phyloP scores from a whole-genome alignment of 768 basidiomycete species.

The Mycena latifolia region DNA sequence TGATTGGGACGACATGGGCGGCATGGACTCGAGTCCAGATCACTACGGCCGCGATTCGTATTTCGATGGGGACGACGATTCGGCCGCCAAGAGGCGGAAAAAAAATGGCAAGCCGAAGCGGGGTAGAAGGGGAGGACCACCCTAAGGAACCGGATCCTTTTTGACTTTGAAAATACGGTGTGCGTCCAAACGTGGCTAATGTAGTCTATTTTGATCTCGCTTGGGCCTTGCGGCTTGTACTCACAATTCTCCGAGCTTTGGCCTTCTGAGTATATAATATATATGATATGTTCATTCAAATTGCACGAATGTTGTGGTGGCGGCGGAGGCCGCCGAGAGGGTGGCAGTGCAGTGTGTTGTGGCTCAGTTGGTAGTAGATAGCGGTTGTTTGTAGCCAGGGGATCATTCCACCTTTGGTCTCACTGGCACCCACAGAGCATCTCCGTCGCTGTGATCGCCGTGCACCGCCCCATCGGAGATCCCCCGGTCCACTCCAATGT shows the following conservation, averaged over 20 bases:
- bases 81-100: slow-evolving; percentile 20
- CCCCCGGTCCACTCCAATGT: too few species aligned
- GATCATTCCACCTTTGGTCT: too few species aligned
- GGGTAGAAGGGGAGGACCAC: slow-evolving; percentile 17
- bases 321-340: too few species aligned
- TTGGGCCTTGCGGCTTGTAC: slow-evolving; percentile 11
- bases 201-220: slow-evolving; percentile 21
- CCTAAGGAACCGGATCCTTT: background rate
- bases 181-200: slow-evolving; percentile 9
- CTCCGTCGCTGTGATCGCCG: too few species aligned
- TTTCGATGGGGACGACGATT: slow-evolving; percentile 27
- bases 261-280: slow-evolving; percentile 15
- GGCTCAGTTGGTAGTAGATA: too few species aligned
- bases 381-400: too few species aligned
- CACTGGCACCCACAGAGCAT: too few species aligned
- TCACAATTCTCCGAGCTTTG: slow-evolving; percentile 15
- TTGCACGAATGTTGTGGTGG: too few species aligned
- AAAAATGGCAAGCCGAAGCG: slow-evolving; percentile 31
- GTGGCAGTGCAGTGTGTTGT: too few species aligned
- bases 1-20: slow-evolving; percentile 28
- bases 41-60: slow-evolving; percentile 16
- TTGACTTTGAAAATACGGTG: slow-evolving; percentile 10
- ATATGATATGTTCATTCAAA: background rate
- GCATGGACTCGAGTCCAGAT: slow-evolving; percentile 17
- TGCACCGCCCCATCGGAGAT: too few species aligned